Evolutionary conservation across 2,329 filamentous ascomycete genomes (phyloP).

Genomic region (Aspergillus sp.): DNA sequence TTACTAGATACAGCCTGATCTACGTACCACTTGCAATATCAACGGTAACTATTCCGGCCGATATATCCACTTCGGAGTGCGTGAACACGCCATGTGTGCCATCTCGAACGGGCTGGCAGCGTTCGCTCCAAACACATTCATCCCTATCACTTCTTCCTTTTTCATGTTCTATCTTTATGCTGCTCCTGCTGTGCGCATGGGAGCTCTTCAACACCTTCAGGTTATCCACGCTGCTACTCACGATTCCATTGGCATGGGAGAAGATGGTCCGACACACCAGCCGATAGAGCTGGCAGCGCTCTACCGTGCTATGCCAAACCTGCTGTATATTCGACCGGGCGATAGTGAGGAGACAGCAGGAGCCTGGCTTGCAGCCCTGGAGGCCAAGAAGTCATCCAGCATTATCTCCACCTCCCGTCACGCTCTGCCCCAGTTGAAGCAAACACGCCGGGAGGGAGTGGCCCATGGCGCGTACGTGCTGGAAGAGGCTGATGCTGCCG

Average conservation of each 20-base stretch:
- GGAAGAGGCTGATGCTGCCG: conserved; percentile 37
- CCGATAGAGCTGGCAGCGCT: conserved; percentile 59
- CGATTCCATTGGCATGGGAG: conserved; percentile 61
- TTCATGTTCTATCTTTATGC: conserved; percentile 65
- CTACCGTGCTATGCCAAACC: conserved; percentile 64
- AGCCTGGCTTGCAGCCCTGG: conserved; percentile 46
- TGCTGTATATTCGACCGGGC: conserved; percentile 61
- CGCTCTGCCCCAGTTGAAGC: conserved; percentile 40
- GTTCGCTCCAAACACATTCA: conserved; percentile 55
- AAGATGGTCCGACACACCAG: conserved; percentile 65
- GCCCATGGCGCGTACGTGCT: conserved; percentile 46
- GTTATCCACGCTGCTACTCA: conserved; percentile 64
- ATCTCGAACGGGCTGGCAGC: conserved; percentile 77
- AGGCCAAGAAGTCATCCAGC: conserved; percentile 40
- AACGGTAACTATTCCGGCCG: conserved; percentile 56
- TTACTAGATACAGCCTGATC: conserved; percentile 28
- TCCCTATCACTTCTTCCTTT: conserved; percentile 61
- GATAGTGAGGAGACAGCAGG: conserved; percentile 59
- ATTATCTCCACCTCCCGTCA: conserved; percentile 51
- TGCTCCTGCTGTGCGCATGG: conserved; percentile 62
- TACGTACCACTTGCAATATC: conserved; percentile 30
- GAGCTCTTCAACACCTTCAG: conserved; percentile 57
- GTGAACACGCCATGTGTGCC: conserved; percentile 67
- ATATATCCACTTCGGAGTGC: conserved; percentile 60
- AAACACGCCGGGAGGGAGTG: conserved; percentile 42